Evolutionary conservation across 2,329 filamentous ascomycete species (phyloP), one percentile per base, ranked within the genome.

Genomic region (Emergomyces orientalis): DNA sequence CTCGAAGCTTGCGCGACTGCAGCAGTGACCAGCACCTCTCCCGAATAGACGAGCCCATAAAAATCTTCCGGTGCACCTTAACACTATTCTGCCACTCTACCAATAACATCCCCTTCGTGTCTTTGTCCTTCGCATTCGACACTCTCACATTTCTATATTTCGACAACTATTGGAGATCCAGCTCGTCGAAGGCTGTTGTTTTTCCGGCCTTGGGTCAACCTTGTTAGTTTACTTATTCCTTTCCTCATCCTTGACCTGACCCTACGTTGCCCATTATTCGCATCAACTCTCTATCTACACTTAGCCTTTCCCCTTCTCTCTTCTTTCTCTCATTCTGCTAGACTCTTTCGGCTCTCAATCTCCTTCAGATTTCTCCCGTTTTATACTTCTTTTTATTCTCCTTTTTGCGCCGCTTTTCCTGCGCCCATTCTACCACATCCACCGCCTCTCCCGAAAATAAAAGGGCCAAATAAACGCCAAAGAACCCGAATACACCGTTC

Each of bases 401-500:
- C 39, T 30, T 59, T 30, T 59, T 39, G 17, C 22, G 25, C 19
- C 34, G 27, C 37, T 52, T 49, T n/a, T 11, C 54, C n/a, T 56
- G 27, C 34, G 32, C 7, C 13, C 51, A 13, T 57, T 22, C 37
- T 25, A 22, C 19, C 56, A 32, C 8, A 19, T 47, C 39, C 25
- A 14, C 17, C 41, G 8, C 5, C 32, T 14, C 32, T 13, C 54
- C 17, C 32, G 3, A 13, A 39, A 56, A 56, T 32, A 32, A 39
- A 22, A 25, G 34, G 32, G 19, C 0, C 1, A 39, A 56, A 56
- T 39, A 32, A 43, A 58, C 7, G n/a, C 22, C 9, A 43, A 25
- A 47, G 30, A 47, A 43, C 57, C 64, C 62, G 59, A 60, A 60
- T 60, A 63, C 62, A 59, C 62, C 65, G 62, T 61, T 64, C 62